phyloP scores from a whole-genome alignment of 2,329 filamentous ascomycete genomes.

The Botryotinia calthae region DNA sequence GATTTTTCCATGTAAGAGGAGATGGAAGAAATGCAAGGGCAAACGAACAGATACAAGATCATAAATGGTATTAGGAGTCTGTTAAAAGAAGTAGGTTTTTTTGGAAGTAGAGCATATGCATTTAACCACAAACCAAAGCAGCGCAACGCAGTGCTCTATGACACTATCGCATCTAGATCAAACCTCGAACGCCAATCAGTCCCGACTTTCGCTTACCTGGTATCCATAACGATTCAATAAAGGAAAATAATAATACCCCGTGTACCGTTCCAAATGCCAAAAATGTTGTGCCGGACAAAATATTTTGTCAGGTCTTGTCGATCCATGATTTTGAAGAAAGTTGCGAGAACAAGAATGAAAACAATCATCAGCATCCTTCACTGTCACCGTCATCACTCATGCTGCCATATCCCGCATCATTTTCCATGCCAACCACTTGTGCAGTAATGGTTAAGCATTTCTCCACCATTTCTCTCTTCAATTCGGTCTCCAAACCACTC shows the following conservation, averaged over 20 bases:
- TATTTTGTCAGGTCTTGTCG: background rate
- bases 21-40: background rate
- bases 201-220: slow-evolving; percentile 4
- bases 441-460: slow-evolving; percentile 56
- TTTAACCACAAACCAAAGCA: background rate
- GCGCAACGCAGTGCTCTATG: slow-evolving; percentile 6
- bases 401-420: slow-evolving; percentile 58
- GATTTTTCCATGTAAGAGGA: background rate
- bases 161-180: slow-evolving; percentile 14
- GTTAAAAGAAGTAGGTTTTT: background rate
- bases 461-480: slow-evolving; percentile 55
- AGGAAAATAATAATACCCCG: background rate
- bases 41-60: background rate
- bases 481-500: slow-evolving; percentile 49
- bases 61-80: background rate
- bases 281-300: background rate
- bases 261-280: background rate
- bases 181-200: slow-evolving; percentile 14
- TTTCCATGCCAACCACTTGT: slow-evolving; percentile 59
- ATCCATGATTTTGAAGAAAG: background rate
- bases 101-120: background rate
- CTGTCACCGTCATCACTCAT: slow-evolving; percentile 46
- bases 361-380: slow-evolving; percentile 33
- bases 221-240: slow-evolving; percentile 8
- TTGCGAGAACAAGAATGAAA: background rate